These are phyloP conservation scores for Symbiodinium natans DNA, from an alignment of 73 alveolate genomes.

Conservation along the genomic window DNA sequence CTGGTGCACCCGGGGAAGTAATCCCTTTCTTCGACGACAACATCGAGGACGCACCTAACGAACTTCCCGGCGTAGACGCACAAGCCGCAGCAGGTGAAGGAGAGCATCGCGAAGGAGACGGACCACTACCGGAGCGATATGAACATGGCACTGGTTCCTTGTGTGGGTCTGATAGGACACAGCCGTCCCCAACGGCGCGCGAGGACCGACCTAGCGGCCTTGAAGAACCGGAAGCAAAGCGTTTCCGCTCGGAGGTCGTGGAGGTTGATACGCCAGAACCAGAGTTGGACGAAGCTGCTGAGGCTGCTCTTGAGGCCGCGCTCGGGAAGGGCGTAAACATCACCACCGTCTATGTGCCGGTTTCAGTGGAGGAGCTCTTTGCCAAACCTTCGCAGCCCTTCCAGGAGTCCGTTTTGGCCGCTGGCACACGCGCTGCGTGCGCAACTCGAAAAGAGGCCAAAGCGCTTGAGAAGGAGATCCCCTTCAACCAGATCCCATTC, in stretches of 20 bases:
- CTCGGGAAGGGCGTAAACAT: too few relatives aligned
- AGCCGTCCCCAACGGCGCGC: not conserved
- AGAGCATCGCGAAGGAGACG: not conserved
- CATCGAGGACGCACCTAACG: not conserved
- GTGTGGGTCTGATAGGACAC: not conserved
- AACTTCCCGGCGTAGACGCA: not conserved
- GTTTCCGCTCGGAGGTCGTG: not conserved
- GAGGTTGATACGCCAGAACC: not conserved
- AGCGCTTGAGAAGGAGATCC: not conserved
- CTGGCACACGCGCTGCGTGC: not conserved
- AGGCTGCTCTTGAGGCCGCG: not conserved
- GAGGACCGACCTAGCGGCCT: not conserved
- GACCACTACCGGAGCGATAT: not conserved
- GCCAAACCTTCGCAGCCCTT: not conserved
- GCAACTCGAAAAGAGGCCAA: not conserved
- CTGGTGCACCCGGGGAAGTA: not conserved
- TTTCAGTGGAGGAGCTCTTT: not conserved
- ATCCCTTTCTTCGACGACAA: not conserved
- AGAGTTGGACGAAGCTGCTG: not conserved
- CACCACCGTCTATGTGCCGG: not conserved
- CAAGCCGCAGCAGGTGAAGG: not conserved
- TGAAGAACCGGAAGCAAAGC: not conserved
- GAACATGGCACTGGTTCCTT: not conserved
- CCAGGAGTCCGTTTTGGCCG: not conserved
- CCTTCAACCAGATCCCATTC: not conserved